phyloP scores from a whole-genome alignment of 768 basidiomycete species.

The Suillus americanus region DNA sequence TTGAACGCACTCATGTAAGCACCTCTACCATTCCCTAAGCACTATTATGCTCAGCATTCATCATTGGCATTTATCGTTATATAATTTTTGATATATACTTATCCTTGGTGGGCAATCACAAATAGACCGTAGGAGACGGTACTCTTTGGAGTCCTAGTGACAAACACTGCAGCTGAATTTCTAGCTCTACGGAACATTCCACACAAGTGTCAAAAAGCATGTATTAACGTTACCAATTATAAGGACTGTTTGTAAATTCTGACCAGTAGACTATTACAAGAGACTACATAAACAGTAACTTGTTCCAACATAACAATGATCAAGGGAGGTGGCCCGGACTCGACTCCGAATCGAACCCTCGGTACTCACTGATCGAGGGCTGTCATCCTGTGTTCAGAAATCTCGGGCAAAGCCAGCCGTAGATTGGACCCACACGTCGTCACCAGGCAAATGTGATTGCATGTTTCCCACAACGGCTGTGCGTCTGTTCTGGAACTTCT shows the following conservation, averaged over 20 bases:
- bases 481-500: conserved; percentile 1
- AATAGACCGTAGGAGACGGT: too few relatives aligned
- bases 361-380: background rate
- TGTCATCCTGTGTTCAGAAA: too few relatives aligned
- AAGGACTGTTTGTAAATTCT: background rate
- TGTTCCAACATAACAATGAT: background rate
- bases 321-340: background rate
- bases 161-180: background rate
- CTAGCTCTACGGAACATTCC: background rate
- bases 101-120: too few relatives aligned
- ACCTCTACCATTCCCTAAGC: too few relatives aligned
- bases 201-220: background rate
- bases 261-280: background rate
- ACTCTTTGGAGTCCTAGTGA: too few relatives aligned
- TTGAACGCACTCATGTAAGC: too few relatives aligned
- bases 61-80: too few relatives aligned
- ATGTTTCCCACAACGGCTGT: background rate
- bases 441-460: conserved; percentile 3
- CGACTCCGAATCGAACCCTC: background rate
- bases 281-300: background rate
- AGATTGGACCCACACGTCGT: background rate
- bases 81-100: too few relatives aligned
- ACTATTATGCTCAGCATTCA: too few relatives aligned
- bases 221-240: background rate
- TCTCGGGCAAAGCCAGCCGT: background rate